Conservation (phyloP, 2,329 filamentous ascomycete genomes). For the Aspergillus alliaceus region DNA sequence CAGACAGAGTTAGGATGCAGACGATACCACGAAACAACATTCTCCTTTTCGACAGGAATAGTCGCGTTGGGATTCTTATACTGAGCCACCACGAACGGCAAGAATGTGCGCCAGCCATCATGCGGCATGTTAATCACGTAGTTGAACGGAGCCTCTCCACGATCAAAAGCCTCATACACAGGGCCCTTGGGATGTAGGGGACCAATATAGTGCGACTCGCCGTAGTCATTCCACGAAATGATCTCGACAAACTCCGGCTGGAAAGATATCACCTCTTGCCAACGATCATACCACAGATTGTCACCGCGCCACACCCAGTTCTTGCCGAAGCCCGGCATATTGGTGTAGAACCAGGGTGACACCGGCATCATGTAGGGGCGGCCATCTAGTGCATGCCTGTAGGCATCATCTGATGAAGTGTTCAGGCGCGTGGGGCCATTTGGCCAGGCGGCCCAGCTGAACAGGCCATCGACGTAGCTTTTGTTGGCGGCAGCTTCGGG, state of each 20-base stretch:
- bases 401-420: slow-evolving; percentile 38
- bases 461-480: slow-evolving; percentile 37
- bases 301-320: slow-evolving; percentile 65
- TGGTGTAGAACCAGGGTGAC: slow-evolving; percentile 58
- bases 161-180: slow-evolving; percentile 37
- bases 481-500: slow-evolving; percentile 27
- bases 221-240: slow-evolving; percentile 62
- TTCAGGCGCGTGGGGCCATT: slow-evolving; percentile 37
- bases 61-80: slow-evolving; percentile 30
- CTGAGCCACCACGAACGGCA: slow-evolving; percentile 36
- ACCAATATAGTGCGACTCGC: slow-evolving; percentile 60
- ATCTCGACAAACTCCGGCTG: slow-evolving; percentile 55
- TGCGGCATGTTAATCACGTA: slow-evolving; percentile 28
- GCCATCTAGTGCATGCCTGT: slow-evolving; percentile 32
- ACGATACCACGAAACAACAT: slow-evolving; percentile 28
- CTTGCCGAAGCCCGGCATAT: slow-evolving; percentile 57
- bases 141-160: slow-evolving; percentile 39
- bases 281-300: slow-evolving; percentile 59
- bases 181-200: slow-evolving; percentile 46
- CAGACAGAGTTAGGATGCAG: slow-evolving; percentile 15
- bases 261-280: slow-evolving; percentile 53
- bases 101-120: slow-evolving; percentile 28
- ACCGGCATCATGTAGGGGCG: slow-evolving; percentile 55
- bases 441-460: slow-evolving; percentile 48
- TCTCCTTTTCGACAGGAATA: slow-evolving; percentile 22